These are phyloP conservation scores for Harrya chromipes DNA, from an alignment of 768 basidiomycete genomes.

Conservation along the genomic window DNA sequence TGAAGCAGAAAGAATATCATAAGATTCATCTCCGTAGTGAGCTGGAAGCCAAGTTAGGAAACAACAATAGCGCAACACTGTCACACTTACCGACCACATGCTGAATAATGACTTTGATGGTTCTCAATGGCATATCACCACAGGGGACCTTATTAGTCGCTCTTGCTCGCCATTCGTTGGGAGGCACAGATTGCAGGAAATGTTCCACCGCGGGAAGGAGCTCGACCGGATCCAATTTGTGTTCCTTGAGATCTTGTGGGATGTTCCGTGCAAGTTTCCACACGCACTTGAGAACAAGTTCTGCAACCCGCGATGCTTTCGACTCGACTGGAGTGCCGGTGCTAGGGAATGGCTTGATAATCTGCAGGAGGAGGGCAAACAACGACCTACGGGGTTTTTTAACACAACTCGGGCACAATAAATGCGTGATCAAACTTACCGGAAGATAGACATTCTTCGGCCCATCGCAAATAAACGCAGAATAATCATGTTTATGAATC, in stretches of 20 bases:
- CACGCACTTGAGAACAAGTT: conserved; percentile 92
- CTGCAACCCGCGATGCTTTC: conserved; percentile 84
- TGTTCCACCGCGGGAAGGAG: conserved; percentile 91
- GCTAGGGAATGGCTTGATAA: conserved; percentile 78
- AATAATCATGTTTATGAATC: conserved; percentile 99
- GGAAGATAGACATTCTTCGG: conserved; percentile 85
- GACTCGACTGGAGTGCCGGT: conserved; percentile 72
- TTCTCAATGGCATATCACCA: conserved; percentile 96
- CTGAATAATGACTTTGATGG: conserved; percentile 98
- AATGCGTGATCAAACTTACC: conserved; percentile 46
- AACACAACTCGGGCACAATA: neutral
- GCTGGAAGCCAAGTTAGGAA: conserved; percentile 40
- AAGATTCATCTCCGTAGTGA: conserved; percentile 84
- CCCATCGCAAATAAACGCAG: conserved; percentile 90
- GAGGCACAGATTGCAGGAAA: conserved; percentile 89
- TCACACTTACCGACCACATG: conserved; percentile 84
- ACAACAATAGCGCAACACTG: conserved; percentile 3
- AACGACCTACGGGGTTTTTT: conserved; percentile 39
- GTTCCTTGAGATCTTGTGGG: conserved; percentile 82
- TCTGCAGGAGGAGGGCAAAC: conserved; percentile 77
- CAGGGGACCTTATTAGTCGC: conserved; percentile 90
- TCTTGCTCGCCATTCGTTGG: conserved; percentile 93
- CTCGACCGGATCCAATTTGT: conserved; percentile 79
- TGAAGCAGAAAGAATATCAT: conserved; percentile 83
- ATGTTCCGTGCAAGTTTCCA: conserved; percentile 98